Conservation (phyloP, 2,329 filamentous ascomycete species). For the Shiraia bambusicola region DNA sequence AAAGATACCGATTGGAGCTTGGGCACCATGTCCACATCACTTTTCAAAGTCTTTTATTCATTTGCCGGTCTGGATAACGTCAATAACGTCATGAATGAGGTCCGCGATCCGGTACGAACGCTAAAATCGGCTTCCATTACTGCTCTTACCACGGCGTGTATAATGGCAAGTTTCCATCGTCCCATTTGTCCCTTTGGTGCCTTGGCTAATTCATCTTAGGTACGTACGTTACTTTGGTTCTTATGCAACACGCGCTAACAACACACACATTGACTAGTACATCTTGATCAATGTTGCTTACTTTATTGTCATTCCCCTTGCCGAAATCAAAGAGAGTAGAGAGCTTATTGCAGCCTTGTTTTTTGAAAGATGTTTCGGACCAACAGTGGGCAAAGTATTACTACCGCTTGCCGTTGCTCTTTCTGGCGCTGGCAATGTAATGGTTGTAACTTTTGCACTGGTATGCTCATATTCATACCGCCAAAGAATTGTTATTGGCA, state of each 20-base stretch:
- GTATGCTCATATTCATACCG: too few species aligned
- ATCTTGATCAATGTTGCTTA: slow-evolving; percentile 66
- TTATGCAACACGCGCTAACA: too few species aligned
- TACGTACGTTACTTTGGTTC: too few species aligned
- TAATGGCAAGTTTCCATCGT: too few species aligned
- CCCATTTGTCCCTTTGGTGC: too few species aligned
- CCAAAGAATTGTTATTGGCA: too few species aligned
- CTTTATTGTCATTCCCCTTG: slow-evolving; percentile 63
- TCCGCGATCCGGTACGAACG: slow-evolving; percentile 58
- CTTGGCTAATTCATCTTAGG: too few species aligned
- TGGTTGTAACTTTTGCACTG: slow-evolving; percentile 62
- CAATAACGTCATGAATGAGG: slow-evolving; percentile 62
- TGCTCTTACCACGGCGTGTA: too few species aligned
- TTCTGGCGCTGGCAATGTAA: slow-evolving; percentile 63
- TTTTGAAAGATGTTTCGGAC: slow-evolving; percentile 63
- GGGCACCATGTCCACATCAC: slow-evolving; percentile 57
- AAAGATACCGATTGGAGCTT: slow-evolving; percentile 47
- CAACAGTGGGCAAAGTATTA: slow-evolving; percentile 50
- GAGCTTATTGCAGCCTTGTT: slow-evolving; percentile 63
- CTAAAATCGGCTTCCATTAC: slow-evolving; percentile 61
- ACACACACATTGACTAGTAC: too few species aligned
- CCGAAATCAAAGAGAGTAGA: slow-evolving; percentile 59
- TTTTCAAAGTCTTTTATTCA: too few species aligned
- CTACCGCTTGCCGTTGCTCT: slow-evolving; percentile 58
- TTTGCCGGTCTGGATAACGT: slow-evolving; percentile 64